These are phyloP conservation scores for Fomitopsis pinicola DNA, from an alignment of 1,284 basidiomycete species.

Conservation along the genomic window DNA sequence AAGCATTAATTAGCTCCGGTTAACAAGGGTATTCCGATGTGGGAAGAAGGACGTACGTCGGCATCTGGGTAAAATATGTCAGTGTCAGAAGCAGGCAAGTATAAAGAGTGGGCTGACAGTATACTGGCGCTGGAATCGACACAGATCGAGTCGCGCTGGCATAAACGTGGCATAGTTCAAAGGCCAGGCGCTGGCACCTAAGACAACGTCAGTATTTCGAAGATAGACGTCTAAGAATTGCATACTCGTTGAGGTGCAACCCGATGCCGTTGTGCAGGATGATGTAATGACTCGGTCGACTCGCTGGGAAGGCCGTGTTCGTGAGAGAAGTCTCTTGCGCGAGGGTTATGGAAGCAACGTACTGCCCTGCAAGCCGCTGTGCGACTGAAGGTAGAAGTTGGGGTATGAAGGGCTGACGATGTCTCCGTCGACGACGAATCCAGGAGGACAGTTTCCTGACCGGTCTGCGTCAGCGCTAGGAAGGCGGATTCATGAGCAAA, in stretches of 20 bases:
- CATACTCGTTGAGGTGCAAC: slow-evolving; percentile 31
- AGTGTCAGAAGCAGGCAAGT: neutral
- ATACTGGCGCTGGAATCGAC: slow-evolving; percentile 62
- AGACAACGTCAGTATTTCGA: neutral
- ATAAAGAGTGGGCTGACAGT: slow-evolving; percentile 42
- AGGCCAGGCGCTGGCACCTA: slow-evolving; percentile 52
- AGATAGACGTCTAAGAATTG: neutral
- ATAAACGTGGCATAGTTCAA: slow-evolving; percentile 50
- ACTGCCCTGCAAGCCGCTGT: slow-evolving; percentile 35
- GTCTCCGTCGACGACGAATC: slow-evolving; percentile 43
- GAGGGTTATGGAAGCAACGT: slow-evolving; percentile 14
- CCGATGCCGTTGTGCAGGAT: slow-evolving; percentile 50
- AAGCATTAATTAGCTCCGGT: neutral
- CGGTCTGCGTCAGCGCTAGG: slow-evolving; percentile 1
- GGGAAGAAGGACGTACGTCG: slow-evolving; percentile 36
- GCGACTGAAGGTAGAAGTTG: slow-evolving; percentile 59
- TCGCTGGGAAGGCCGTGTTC: slow-evolving; percentile 29
- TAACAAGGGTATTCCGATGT: neutral
- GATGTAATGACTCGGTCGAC: slow-evolving; percentile 54
- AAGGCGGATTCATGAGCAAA: slow-evolving; percentile 2
- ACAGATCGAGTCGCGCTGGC: slow-evolving; percentile 60
- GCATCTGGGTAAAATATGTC: slow-evolving; percentile 37
- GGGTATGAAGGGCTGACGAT: slow-evolving; percentile 38
- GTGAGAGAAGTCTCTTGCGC: neutral
- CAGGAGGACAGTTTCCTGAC: slow-evolving; percentile 43